Conservation (phyloP, 805 yeast genomes). For the Pichia membranifaciens region DNA sequence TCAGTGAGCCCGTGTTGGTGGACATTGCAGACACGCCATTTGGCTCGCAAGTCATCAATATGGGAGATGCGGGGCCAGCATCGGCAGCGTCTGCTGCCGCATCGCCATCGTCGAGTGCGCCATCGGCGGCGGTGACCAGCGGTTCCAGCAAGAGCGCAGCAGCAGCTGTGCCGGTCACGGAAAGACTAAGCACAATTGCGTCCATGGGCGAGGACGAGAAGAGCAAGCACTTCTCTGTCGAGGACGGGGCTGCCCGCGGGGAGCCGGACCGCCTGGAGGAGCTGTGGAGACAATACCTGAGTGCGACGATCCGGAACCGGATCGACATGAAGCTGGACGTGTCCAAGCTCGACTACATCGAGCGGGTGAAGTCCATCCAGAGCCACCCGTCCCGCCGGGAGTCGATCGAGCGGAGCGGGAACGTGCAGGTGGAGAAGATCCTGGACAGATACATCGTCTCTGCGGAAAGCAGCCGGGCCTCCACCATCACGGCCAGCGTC, state of each 20-base stretch:
- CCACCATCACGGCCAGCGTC: not conserved
- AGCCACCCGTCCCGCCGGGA: not conserved
- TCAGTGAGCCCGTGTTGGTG: slow-evolving; percentile 9
- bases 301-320: slow-evolving; percentile 22
- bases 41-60: slow-evolving; percentile 5
- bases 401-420: not conserved
- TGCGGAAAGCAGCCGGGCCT: not conserved
- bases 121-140: not conserved
- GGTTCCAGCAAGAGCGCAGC: no score
- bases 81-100: not conserved
- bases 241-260: not conserved
- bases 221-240: not conserved
- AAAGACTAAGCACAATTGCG: not conserved
- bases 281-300: slow-evolving; percentile 28
- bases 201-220: not conserved
- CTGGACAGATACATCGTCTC: slow-evolving; percentile 7
- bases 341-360: slow-evolving; percentile 11
- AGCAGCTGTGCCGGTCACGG: no score
- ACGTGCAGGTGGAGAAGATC: slow-evolving; percentile 2
- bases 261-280: slow-evolving; percentile 14
- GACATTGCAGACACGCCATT: slow-evolving; percentile 11
- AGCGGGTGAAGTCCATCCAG: slow-evolving; percentile 9
- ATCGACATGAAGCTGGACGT: slow-evolving; percentile 27
- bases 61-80: not conserved
- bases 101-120: no score